Base-by-base conservation (phyloP, 257 asterid species). In the Catharanthus roseus region DNA sequence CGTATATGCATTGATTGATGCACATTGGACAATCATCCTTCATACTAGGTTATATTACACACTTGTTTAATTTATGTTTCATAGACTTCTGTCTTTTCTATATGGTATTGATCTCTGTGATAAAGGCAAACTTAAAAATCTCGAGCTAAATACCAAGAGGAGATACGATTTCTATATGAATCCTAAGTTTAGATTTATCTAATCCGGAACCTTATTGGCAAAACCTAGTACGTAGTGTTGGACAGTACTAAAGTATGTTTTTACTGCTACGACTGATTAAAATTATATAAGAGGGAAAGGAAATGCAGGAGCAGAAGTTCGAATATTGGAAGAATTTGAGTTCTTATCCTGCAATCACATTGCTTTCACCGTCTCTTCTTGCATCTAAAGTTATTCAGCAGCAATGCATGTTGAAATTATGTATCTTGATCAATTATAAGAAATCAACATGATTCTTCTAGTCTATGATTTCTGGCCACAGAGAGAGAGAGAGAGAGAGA, bases 121-220 rank as follows among this genome's bases (percentile, higher is more conserved):
- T n/a, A n/a, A n/a, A n/a, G n/a, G n/a, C n/a, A n/a, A n/a, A n/a
- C n/a, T n/a, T n/a, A n/a, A n/a, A n/a, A n/a, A n/a, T n/a, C n/a
- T n/a, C n/a, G n/a, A n/a, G n/a, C n/a, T n/a, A n/a, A n/a, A 89
- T 65, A 84, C 95, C 19, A 86, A 76, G 79, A 78, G 96, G 77
- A 83, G 72, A 77, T 76, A 81, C n/a, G n/a, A n/a, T n/a, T n/a
- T 42, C 49, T 87, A 65, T 68, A 68, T 87, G 1, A 45, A 45
- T 45, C 21, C 0, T 45, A 45, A 1, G 19, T 45, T 45, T 45
- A 12, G 18, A 13, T 45, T 12, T 45, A 45, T 11, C 51, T 45
- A 13, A 45, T 45, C 1, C 15, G 51, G 51, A 13, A 45, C 15
- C 19, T 45, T 45, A 45, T 12, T 45, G 51, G 51, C 3, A 12